A percentile compares a stretch with the other conserved stretches of the same genome.
These are phyloP conservation scores for Brettanomyces nanus DNA, from an alignment of 805 yeast species.

Conservation along the genomic window DNA sequence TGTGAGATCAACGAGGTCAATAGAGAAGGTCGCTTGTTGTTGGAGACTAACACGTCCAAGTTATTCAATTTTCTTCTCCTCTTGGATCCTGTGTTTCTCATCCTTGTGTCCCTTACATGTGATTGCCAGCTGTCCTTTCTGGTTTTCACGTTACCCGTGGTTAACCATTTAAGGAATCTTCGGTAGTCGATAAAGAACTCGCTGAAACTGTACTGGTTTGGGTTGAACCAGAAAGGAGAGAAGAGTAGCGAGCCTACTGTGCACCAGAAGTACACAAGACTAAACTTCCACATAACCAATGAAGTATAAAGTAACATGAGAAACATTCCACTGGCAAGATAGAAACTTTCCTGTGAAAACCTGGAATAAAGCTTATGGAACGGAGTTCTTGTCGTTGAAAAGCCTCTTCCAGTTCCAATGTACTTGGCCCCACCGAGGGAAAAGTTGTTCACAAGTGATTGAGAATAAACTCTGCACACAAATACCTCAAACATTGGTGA, in stretches of 20 bases:
- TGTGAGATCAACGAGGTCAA: constrained; percentile 34
- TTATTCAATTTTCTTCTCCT: constrained; percentile 29
- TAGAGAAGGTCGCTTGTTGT: constrained; percentile 38
- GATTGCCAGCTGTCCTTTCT: constrained; percentile 35
- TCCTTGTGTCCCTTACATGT: constrained; percentile 42
- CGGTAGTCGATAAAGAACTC: constrained; percentile 68
- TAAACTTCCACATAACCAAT: constrained; percentile 51
- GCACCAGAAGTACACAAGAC: constrained; percentile 63
- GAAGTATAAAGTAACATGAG: constrained; percentile 49
- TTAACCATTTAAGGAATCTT: constrained; percentile 43
- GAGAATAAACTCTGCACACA: constrained; percentile 69
- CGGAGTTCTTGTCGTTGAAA: constrained; percentile 66
- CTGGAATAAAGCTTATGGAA: constrained; percentile 59
- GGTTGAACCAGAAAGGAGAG: constrained; percentile 70
- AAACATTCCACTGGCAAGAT: constrained; percentile 50
- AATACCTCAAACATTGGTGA: constrained; percentile 77
- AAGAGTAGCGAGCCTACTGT: constrained; percentile 57
- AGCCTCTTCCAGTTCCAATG: constrained; percentile 77
- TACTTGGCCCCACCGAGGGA: constrained; percentile 76
- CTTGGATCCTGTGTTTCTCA: constrained; percentile 51
- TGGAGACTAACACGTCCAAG: constrained; percentile 33
- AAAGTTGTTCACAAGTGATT: constrained; percentile 58
- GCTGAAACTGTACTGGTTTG: constrained; percentile 62
- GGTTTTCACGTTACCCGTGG: constrained; percentile 39
- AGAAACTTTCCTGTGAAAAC: constrained; percentile 59